These are phyloP conservation scores for Monosporascus sp. DNA, from an alignment of 2,329 filamentous ascomycete species.

Conservation along the genomic window DNA sequence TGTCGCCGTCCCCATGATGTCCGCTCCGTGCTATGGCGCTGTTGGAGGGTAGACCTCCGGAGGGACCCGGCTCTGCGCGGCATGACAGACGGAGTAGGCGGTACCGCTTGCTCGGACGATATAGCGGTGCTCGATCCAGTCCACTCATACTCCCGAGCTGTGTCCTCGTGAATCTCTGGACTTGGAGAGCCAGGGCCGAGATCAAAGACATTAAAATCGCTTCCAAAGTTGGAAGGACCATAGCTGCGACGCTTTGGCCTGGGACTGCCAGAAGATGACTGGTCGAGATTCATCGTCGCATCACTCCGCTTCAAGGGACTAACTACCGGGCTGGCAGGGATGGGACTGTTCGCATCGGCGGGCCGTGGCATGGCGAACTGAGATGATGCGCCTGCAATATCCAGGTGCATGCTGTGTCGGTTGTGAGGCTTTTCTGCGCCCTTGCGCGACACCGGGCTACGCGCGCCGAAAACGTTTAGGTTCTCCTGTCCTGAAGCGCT, in stretches of 20 bases:
- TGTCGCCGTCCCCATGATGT: conserved; percentile 57
- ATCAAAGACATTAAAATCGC: conserved; percentile 73
- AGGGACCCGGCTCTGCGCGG: conserved; percentile 71
- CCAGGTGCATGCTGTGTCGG: conserved; percentile 53
- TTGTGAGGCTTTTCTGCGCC: conserved; percentile 41
- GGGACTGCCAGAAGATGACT: conserved; percentile 72
- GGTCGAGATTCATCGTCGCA: conserved; percentile 81
- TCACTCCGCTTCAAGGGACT: conserved; percentile 92
- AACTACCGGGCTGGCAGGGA: conserved; percentile 52
- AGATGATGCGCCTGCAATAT: conserved; percentile 45
- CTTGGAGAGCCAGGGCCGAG: conserved; percentile 35
- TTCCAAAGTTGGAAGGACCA: conserved; percentile 58
- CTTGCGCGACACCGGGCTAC: conserved; percentile 38
- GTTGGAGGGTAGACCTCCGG: conserved; percentile 81
- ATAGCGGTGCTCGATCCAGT: conserved; percentile 29
- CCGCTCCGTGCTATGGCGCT: conserved; percentile 64
- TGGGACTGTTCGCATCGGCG: conserved; percentile 40
- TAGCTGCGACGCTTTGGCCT: conserved; percentile 90
- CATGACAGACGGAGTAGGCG: conserved; percentile 48
- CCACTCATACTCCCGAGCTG: conserved; percentile 48
- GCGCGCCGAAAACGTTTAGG: conserved; percentile 23
- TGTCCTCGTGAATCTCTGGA: conserved; percentile 50
- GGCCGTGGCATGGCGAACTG: conserved; percentile 46
- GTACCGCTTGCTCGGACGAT: conserved; percentile 36
- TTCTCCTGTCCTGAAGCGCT: conserved; percentile 41